Evolutionary conservation across 805 yeast species (phyloP).

Genomic region (Candida glaebosa): DNA sequence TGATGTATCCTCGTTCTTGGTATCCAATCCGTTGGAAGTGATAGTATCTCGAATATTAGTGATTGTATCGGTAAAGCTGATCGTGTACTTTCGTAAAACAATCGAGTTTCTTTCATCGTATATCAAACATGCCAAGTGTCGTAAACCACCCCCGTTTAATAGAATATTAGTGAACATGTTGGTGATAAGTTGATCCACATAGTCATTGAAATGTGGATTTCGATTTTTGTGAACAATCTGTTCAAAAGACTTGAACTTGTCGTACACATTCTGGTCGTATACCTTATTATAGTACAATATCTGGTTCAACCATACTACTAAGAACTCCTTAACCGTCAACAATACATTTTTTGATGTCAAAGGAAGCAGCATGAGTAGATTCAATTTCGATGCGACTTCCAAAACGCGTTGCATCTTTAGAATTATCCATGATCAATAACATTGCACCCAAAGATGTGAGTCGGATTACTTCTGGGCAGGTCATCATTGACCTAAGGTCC

Average conservation of each 20-base stretch:
- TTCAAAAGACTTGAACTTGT: slow-evolving; percentile 38
- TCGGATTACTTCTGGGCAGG: slow-evolving; percentile 88
- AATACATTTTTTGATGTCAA: slow-evolving; percentile 19
- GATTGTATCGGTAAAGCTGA: slow-evolving; percentile 28
- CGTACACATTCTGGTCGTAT: slow-evolving; percentile 53
- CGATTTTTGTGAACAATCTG: slow-evolving; percentile 39
- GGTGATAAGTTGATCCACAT: slow-evolving; percentile 36
- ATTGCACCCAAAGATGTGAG: slow-evolving; percentile 55
- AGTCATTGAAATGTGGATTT: slow-evolving; percentile 46
- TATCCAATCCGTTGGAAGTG: background rate
- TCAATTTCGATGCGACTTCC: too few relatives aligned
- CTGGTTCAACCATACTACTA: slow-evolving; percentile 51
- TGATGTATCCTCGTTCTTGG: slow-evolving; percentile 11
- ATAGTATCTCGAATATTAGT: slow-evolving; percentile 17
- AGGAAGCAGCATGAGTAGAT: too few relatives aligned
- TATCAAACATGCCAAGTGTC: slow-evolving; percentile 35
- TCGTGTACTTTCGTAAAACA: slow-evolving; percentile 37
- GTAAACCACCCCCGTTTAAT: slow-evolving; percentile 18
- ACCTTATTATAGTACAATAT: slow-evolving; percentile 50
- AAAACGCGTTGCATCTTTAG: background rate
- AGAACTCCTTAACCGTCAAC: slow-evolving; percentile 43
- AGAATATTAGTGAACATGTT: slow-evolving; percentile 18
- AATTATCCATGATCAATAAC: slow-evolving; percentile 12
- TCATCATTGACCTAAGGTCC: slow-evolving; percentile 72
- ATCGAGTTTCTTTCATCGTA: slow-evolving; percentile 24